Evolutionary conservation across 768 basidiomycete species (phyloP), one percentile per base, ranked within the genome.

Genomic region (Lyophyllum shimeji): DNA sequence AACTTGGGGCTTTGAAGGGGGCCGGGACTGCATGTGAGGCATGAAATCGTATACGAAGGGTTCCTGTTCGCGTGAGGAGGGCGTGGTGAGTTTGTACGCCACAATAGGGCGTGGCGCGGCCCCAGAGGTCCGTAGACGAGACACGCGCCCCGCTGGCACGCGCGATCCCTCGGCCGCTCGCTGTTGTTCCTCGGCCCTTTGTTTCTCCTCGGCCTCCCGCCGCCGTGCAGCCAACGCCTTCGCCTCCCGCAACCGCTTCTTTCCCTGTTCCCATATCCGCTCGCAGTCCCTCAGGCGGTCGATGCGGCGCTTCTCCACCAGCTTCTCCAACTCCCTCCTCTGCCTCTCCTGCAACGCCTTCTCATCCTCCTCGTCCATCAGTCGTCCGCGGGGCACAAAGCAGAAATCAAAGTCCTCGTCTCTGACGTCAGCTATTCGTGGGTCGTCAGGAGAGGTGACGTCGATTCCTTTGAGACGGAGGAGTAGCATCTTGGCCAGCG

Each of bases 401-500:
- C 74, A 78, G 29, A 73, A 68, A 60, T 81, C 78, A 61, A 80
- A 80, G 58, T 78, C 79, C 60, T 76, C 78, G 66, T 81, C 78
- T 59, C 74, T 76, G 45, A 89, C 84, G 17, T 77, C 72, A 44
- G 80, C 83, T 50, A 87, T 85, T 45, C 84, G 80, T 1, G 86
- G 85, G 67, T 87, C 86, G 57, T 79, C 69, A 67, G 83, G 80
- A 12, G 76, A 75, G 9, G 77, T 73, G 65, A 87, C 81, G 56
- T 86, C 78, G 52, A 86, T 78, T 59, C 85, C 86, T 62, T 80
- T 81, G 60, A 86, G 79, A 20, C 79, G 77, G 48, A 89, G 71
- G n/a, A 86, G 75, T 11, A 88, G 77, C 25, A 83, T 73, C 71
- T 83, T 84, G 44, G 86, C 86, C 57, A 82, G 78, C 56, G 82